A percentile compares a stretch with the other conserved stretches of the same genome.
phyloP scores from a whole-genome alignment of 768 basidiomycete species.

The Hemileccinum impolitum region DNA sequence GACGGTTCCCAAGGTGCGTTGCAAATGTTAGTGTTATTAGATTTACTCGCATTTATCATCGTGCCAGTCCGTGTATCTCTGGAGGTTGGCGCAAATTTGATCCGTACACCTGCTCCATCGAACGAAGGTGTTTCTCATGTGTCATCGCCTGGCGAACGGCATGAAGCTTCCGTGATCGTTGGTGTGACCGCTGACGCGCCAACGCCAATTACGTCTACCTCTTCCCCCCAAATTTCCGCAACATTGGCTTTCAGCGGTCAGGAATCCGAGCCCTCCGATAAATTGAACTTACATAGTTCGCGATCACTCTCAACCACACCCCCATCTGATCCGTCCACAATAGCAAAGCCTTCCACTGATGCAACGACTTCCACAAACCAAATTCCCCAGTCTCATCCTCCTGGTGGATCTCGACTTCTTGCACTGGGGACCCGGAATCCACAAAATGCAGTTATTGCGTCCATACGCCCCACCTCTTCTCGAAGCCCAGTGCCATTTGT shows the following conservation, averaged over 20 bases:
- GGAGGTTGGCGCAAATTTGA: conserved; percentile 9
- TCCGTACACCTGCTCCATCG: conserved; percentile 1
- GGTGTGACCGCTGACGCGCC: conserved; percentile 3
- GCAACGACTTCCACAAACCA: conserved; percentile 38
- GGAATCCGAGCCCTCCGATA: conserved; percentile 20
- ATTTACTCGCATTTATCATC: conserved; percentile 12
- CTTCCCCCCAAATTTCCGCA: conserved; percentile 11
- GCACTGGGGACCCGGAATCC: conserved; percentile 32
- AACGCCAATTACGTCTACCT: conserved; percentile 8
- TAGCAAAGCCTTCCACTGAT: conserved; percentile 32
- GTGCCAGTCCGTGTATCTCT: conserved; percentile 6
- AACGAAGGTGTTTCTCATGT: conserved; percentile 13
- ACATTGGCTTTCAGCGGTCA: conserved; percentile 6
- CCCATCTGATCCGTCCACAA: conserved; percentile 17
- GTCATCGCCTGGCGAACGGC: conserved; percentile 16
- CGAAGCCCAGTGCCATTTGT: conserved; percentile 23
- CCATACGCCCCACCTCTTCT: conserved; percentile 18
- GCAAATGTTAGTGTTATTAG: neutral
- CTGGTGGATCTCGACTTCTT: conserved; percentile 43
- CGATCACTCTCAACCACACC: conserved; percentile 36
- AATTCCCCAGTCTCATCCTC: conserved; percentile 36
- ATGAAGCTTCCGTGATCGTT: neutral
- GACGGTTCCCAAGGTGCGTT: conserved; percentile 20
- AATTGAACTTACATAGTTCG: conserved; percentile 28
- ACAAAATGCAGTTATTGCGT: conserved; percentile 15